These are phyloP conservation scores for Alectoria sarmentosa DNA, from an alignment of 495 filamentous ascomycete genomes.

Conservation along the genomic window DNA sequence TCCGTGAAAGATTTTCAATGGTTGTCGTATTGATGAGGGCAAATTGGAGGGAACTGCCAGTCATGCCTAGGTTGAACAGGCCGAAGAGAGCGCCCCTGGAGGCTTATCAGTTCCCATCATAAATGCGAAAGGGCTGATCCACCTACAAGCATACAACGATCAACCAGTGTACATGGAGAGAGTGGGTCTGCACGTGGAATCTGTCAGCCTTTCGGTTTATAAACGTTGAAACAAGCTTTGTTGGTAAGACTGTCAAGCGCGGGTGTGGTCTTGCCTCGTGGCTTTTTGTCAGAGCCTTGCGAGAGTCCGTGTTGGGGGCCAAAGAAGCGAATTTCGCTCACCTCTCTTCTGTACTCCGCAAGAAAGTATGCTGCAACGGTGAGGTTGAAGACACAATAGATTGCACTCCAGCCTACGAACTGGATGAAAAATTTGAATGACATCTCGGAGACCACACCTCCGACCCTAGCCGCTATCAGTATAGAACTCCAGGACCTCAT, in stretches of 20 bases:
- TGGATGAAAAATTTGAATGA: conserved; percentile 88
- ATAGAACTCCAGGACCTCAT: not conserved
- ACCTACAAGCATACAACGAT: conserved; percentile 51
- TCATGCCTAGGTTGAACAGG: conserved; percentile 70
- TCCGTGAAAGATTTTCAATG: conserved; percentile 64
- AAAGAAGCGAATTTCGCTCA: not conserved
- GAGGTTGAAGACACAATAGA: conserved; percentile 60
- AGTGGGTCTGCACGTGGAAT: conserved; percentile 23
- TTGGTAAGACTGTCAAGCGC: not conserved
- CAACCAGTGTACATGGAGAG: conserved; percentile 44
- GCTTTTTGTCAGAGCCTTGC: conserved; percentile 1
- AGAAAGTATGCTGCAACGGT: conserved; percentile 52
- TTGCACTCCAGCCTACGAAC: conserved; percentile 61
- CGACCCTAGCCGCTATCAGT: conserved; percentile 52
- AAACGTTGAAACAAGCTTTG: conserved; percentile 19
- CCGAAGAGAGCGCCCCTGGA: conserved; percentile 59
- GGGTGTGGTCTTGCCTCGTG: not conserved
- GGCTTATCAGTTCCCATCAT: conserved; percentile 18
- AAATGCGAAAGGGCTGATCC: conserved; percentile 15
- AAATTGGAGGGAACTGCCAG: conserved; percentile 59
- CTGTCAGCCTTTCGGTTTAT: conserved; percentile 19
- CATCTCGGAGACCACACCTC: conserved; percentile 78
- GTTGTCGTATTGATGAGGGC: conserved; percentile 68
- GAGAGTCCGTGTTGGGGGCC: not conserved
- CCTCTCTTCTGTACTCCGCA: conserved; percentile 35